Conservation (phyloP, 1,139 yeast species). For the Kodamaea anthophila region DNA sequence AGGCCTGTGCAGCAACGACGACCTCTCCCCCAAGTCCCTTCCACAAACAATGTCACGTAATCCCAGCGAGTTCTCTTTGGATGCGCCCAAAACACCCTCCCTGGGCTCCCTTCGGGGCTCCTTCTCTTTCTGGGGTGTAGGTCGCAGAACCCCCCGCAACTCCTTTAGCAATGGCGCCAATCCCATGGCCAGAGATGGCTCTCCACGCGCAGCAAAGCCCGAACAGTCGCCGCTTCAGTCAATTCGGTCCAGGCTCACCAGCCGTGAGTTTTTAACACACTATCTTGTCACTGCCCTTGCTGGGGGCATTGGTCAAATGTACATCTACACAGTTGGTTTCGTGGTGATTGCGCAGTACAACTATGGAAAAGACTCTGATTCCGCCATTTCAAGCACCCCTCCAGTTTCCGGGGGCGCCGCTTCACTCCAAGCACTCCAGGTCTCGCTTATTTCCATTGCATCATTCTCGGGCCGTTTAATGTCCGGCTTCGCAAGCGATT, state of each 20-base stretch:
- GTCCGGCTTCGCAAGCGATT: slow-evolving; percentile 36
- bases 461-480: slow-evolving; percentile 37
- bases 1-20: background rate
- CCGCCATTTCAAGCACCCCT: slow-evolving; percentile 4
- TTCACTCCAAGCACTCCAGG: slow-evolving; percentile 40
- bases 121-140: slow-evolving; percentile 36
- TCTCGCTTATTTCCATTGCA: slow-evolving; percentile 34
- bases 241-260: slow-evolving; percentile 19
- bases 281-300: slow-evolving; percentile 29
- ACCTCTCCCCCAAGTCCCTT: background rate
- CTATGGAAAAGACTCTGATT: slow-evolving; percentile 13
- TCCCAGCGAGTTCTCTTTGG: too few species aligned
- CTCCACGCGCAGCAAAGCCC: slow-evolving; percentile 11
- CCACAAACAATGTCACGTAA: background rate
- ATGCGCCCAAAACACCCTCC: too few species aligned
- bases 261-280: slow-evolving; percentile 28
- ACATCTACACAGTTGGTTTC: slow-evolving; percentile 41
- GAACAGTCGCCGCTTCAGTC: slow-evolving; percentile 21
- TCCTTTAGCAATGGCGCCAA: too few species aligned
- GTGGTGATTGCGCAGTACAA: slow-evolving; percentile 37
- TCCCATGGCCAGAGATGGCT: too few species aligned
- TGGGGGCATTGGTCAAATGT: slow-evolving; percentile 39
- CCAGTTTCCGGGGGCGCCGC: slow-evolving; percentile 18
- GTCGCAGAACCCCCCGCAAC: slow-evolving; percentile 22
- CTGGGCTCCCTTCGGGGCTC: slow-evolving; percentile 29